These are phyloP conservation scores for Asterionellopsis glacialis DNA, from an alignment of 108 stramenopile species.

Conservation along the genomic window DNA sequence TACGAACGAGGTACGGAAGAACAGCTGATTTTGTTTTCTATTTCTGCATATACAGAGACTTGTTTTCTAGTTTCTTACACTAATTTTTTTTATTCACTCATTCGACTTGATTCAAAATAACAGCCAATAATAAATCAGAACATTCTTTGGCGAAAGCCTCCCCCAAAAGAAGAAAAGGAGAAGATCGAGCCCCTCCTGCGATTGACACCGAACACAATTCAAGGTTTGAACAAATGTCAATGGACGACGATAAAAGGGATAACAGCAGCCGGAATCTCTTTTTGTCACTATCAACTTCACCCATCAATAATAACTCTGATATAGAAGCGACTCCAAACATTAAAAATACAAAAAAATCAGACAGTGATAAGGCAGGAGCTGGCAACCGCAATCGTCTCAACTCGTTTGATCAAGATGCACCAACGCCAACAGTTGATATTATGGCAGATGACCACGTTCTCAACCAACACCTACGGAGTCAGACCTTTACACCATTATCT, in stretches of 20 bases:
- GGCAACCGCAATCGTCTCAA: no score
- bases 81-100: neutral
- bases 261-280: slow-evolving; percentile 24
- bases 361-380: neutral
- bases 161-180: slow-evolving; percentile 40
- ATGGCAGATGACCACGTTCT: slow-evolving; percentile 68
- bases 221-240: slow-evolving; percentile 42
- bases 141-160: slow-evolving; percentile 31
- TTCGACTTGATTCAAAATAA: neutral
- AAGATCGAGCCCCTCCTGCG: slow-evolving; percentile 15
- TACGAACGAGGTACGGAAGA: slow-evolving; percentile 37
- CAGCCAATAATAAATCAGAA: neutral
- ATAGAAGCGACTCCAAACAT: slow-evolving; percentile 45
- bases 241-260: slow-evolving; percentile 23
- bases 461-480: slow-evolving; percentile 68
- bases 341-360: slow-evolving; percentile 39
- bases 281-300: slow-evolving; percentile 48
- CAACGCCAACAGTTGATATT: slow-evolving; percentile 22
- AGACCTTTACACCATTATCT: slow-evolving; percentile 72
- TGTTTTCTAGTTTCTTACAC: neutral
- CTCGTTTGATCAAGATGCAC: slow-evolving; percentile 13
- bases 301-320: slow-evolving; percentile 32
- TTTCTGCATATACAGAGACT: slow-evolving; percentile 9
- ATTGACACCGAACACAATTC: slow-evolving; percentile 29
- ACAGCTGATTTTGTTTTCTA: neutral